Evolutionary conservation across 1,139 yeast species (phyloP), one percentile per base, ranked within the genome.

Genomic region (Zygosaccharomyces pseudobailii): DNA sequence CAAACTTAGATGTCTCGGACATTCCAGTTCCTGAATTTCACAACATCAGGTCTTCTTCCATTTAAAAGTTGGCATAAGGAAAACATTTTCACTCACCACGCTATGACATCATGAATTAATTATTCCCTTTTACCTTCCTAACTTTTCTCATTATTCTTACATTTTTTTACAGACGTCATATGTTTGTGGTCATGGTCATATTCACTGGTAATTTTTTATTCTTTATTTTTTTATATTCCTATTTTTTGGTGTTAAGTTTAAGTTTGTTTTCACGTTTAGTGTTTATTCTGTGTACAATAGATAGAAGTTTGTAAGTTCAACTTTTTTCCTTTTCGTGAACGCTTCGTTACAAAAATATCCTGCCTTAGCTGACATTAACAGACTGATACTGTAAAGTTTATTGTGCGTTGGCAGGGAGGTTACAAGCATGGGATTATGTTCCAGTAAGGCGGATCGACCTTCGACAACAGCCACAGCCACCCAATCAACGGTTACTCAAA

Each of bases 1-100:
- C 67, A 42, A 55, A 61, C 34, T 56, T 73, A 48, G 67, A 68
- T 43, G 65, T 66, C 23, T 49, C 60, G 19, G 73, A 70, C 52
- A 61, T 73, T 37, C 66, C 66, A 7, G 58, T 72, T 34, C 75
- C 76, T 23, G 68, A 66, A 46, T 61, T 73, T 40, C 56, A 52
- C 43, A 62, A 61, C 45, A 47, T 60, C 48, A 61, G 55, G 40
- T 57, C 62, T 40, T 54, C 57, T 23, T 53, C 55, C 51, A 53
- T 53, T 36, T 55, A 28, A 37, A 5, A 35, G 28, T 24, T 9
- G 33, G 17, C 6, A 24, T 10, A n/a, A n/a, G n/a, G n/a, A 23
- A 27, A 21, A n/a, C 34, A 30, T n/a, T 33, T 31, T 39, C 47
- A 33, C 30, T 40, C 25, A 22, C 31, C 33, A 17, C 19, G 17